Evolutionary conservation across 1,284 basidiomycete species (phyloP), one percentile per base, ranked within the genome.

Genomic region (Vanrija pseudolonga): DNA sequence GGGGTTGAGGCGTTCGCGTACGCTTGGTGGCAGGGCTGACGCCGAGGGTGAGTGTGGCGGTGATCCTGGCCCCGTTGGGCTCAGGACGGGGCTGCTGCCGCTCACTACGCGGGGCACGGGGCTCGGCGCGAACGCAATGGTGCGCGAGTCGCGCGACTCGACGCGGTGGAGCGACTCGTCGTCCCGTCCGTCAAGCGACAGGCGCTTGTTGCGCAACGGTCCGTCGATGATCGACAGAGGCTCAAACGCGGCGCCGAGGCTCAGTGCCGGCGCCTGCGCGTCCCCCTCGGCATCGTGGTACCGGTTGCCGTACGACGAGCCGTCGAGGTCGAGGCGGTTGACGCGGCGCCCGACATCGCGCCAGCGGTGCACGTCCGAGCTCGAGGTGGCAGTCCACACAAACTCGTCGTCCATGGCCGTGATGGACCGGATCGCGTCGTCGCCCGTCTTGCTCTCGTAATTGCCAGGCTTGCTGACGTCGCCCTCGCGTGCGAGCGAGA

Each of bases 301-400:
- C 14, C 36, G 22, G 3, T 24, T 24, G 47, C 47, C 45, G 45
- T 67, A 67, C 11, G 59, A 57, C 18, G 57, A 59, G 9, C 64
- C 66, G 45, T 63, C 71, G 22, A 56, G 62, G 77, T 81, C 92
- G 88, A 97, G 22, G 85, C 74, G 55, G 39, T 59, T 46, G 18
- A 73, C 61, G n/a, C 72, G 63, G 18, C 71, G 56, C 1, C 76
- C 78, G 2, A 82, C 78, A 53, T 83, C 82, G 23, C 79, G 80
- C 95, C 95, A 98, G 24, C 92, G 81, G 64, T 82, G 85, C 60
- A 97, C 82, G 58, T 82, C 86, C 7, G 90, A 89, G 51, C 81
- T 84, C 3, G 89, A 87, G 1, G 87, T 88, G 0, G 94, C 91
- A 0, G 94, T 90, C 94, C 94, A 98, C 3, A 98, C 81, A 44